phyloP scores from a whole-genome alignment of 2,329 filamentous ascomycete species.

The Colletotrichum falcatum region DNA sequence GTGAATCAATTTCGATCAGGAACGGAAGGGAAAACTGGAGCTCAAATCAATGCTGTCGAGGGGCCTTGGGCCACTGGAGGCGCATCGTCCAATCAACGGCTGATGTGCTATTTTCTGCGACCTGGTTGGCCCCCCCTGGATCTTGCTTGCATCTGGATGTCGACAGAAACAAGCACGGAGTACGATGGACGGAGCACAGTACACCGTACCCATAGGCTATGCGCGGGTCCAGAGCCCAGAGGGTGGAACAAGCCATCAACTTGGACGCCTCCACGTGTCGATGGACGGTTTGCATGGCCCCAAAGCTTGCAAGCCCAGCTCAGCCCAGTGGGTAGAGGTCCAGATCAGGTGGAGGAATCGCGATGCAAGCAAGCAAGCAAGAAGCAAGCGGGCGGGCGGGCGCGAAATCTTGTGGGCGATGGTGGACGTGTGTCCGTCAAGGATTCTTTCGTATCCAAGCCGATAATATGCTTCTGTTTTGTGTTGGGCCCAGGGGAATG shows the following conservation, averaged over 20 bases:
- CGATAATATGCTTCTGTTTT: neutral
- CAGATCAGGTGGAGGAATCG: conserved; percentile 15
- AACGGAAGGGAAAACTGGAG: neutral
- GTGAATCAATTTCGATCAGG: conserved; percentile 33
- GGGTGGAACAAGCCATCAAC: conserved; percentile 34
- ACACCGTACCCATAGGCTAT: too few relatives aligned
- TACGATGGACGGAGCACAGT: too few relatives aligned
- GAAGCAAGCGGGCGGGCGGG: neutral
- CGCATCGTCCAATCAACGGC: conserved; percentile 17
- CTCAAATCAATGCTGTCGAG: conserved; percentile 11
- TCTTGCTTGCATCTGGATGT: conserved; percentile 19
- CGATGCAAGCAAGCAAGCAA: conserved; percentile 19
- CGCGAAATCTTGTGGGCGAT: neutral
- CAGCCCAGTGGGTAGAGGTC: conserved; percentile 7
- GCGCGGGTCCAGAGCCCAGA: neutral
- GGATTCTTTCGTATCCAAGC: neutral
- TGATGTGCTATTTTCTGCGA: conserved; percentile 29
- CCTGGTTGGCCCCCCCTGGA: conserved; percentile 8
- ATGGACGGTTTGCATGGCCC: conserved; percentile 23
- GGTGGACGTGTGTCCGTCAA: too few relatives aligned
- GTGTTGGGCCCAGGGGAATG: neutral
- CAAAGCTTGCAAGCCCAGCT: neutral
- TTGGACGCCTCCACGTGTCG: conserved; percentile 38
- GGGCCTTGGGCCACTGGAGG: neutral
- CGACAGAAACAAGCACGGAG: conserved; percentile 13